Conservation (phyloP, 768 basidiomycete genomes). For the Mycena venus region DNA sequence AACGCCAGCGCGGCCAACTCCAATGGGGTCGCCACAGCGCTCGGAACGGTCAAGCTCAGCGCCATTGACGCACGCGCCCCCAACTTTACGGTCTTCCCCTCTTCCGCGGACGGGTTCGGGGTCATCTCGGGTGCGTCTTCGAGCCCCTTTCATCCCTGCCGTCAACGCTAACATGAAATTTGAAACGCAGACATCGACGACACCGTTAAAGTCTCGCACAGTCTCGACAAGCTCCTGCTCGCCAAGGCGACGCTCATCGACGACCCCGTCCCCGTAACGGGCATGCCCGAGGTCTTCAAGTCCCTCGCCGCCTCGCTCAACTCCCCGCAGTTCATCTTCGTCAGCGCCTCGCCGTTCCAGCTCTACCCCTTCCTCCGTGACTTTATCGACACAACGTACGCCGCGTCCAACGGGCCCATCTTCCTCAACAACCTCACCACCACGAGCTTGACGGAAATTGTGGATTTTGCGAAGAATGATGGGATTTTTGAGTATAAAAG, state of each 20-base stretch:
- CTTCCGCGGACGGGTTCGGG: slow-evolving; percentile 54
- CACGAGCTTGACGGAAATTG: slow-evolving; percentile 43
- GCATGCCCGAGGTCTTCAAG: slow-evolving; percentile 61
- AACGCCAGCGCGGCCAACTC: no score
- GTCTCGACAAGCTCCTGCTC: slow-evolving; percentile 49
- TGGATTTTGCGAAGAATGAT: slow-evolving; percentile 42
- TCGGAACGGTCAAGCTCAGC: slow-evolving; percentile 34
- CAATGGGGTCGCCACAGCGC: no score
- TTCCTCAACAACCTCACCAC: slow-evolving; percentile 54
- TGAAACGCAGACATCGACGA: slow-evolving; percentile 55
- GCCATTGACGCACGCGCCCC: slow-evolving; percentile 38
- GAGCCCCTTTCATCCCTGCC: neutral
- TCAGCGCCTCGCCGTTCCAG: slow-evolving; percentile 60
- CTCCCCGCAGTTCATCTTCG: slow-evolving; percentile 56
- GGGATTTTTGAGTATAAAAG: slow-evolving; percentile 52
- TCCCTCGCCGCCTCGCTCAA: slow-evolving; percentile 52
- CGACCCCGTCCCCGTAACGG: slow-evolving; percentile 54
- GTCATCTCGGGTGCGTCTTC: slow-evolving; percentile 55
- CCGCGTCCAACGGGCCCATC: slow-evolving; percentile 54
- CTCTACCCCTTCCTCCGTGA: slow-evolving; percentile 58
- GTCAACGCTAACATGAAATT: neutral
- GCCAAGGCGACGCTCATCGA: slow-evolving; percentile 56
- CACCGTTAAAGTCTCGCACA: slow-evolving; percentile 58
- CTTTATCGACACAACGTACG: slow-evolving; percentile 53
- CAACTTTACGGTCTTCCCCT: slow-evolving; percentile 50